phyloP scores from a whole-genome alignment of 768 basidiomycete genomes.

The Imleria badia region DNA sequence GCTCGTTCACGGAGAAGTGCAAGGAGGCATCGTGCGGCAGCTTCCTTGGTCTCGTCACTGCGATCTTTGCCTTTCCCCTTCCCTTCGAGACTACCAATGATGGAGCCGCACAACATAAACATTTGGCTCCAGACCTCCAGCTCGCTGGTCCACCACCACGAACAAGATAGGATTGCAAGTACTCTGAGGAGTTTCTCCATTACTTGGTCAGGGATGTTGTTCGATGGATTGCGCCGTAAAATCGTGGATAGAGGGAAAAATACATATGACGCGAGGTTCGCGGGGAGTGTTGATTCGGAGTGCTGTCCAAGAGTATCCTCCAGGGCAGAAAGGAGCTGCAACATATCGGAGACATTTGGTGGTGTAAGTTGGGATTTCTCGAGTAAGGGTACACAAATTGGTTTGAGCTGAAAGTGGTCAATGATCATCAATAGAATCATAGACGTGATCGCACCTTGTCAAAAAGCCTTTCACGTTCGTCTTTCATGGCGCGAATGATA shows the following conservation, averaged over 20 bases:
- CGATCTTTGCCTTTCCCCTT: conserved; percentile 68
- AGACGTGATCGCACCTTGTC: conserved; percentile 32
- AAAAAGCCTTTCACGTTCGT: conserved; percentile 34
- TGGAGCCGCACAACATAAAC: conserved; percentile 70
- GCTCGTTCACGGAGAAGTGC: conserved; percentile 58
- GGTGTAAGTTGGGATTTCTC: conserved; percentile 65
- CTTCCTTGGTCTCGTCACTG: conserved; percentile 80
- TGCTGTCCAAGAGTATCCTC: conserved; percentile 45
- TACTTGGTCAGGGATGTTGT: conserved; percentile 73
- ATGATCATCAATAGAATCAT: background rate
- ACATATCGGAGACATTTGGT: conserved; percentile 44
- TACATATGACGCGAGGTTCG: conserved; percentile 73
- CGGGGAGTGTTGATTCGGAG: conserved; percentile 43
- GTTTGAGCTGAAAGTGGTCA: conserved; percentile 49
- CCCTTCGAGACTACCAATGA: conserved; percentile 61
- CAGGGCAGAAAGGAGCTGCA: conserved; percentile 56
- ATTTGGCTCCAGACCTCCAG: conserved; percentile 78
- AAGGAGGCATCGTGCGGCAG: conserved; percentile 66
- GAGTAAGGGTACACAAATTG: conserved; percentile 79
- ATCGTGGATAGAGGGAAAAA: conserved; percentile 88
- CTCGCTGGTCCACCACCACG: conserved; percentile 89
- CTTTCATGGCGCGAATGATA: conserved; percentile 17
- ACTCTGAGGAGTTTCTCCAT: conserved; percentile 70
- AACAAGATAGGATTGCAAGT: conserved; percentile 56
- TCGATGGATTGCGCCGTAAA: conserved; percentile 69